Percentiles rank a stretch among this genome's conserved stretches.
Evolutionary conservation across 1,284 basidiomycete species (phyloP).

Genomic region (Wolfiporia cocos): DNA sequence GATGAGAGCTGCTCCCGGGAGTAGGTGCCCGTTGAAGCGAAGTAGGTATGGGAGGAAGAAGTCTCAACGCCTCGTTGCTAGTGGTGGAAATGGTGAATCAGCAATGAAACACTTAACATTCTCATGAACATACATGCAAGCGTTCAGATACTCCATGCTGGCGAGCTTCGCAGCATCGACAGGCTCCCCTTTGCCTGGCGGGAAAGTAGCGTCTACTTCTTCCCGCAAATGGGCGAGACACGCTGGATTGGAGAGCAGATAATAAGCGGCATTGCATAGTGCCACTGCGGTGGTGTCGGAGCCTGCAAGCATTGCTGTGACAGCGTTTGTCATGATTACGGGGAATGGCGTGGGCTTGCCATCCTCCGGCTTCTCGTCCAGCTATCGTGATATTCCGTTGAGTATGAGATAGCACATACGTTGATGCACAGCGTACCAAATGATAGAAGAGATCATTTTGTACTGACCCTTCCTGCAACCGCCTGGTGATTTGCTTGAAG

Average conservation of each 20-base stretch:
- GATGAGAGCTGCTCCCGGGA: constrained; percentile 7
- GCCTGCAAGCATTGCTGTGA: constrained; percentile 48
- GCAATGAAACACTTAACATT: neutral
- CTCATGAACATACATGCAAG: constrained; percentile 20
- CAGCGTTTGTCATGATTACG: constrained; percentile 37
- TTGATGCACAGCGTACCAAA: constrained; percentile 24
- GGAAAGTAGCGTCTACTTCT: constrained; percentile 38
- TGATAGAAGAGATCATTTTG: constrained; percentile 42
- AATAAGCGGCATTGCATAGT: constrained; percentile 39
- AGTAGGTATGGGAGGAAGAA: constrained; percentile 46
- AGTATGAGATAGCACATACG: neutral
- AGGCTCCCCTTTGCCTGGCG: constrained; percentile 19
- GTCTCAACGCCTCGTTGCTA: constrained; percentile 55
- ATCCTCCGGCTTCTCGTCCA: constrained; percentile 39
- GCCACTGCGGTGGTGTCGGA: constrained; percentile 50
- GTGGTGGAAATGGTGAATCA: constrained; percentile 4
- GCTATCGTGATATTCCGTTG: constrained; percentile 26
- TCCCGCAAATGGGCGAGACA: constrained; percentile 37
- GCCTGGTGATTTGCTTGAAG: neutral
- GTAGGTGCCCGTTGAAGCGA: constrained; percentile 40
- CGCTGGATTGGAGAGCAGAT: constrained; percentile 38
- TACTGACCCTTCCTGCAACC: constrained; percentile 24
- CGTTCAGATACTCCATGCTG: constrained; percentile 25
- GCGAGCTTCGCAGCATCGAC: constrained; percentile 15
- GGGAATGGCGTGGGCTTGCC: constrained; percentile 28